phyloP scores from a whole-genome alignment of 2,329 filamentous ascomycete species.

The Fusarium buharicum region DNA sequence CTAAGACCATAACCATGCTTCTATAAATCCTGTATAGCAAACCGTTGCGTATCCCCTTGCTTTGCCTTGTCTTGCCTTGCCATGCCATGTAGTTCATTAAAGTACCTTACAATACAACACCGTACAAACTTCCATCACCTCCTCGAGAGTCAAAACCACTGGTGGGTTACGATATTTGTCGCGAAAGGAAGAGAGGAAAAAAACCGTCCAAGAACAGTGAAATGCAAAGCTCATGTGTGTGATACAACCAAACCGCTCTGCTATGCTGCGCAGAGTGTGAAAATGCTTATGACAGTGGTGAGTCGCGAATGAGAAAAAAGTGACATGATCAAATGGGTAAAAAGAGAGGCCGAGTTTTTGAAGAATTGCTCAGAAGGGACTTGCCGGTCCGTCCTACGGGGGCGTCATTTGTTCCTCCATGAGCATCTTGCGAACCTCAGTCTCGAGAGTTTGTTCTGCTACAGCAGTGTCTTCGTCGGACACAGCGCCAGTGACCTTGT shows the following conservation, averaged over 20 bases:
- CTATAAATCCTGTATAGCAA: constrained; percentile 28
- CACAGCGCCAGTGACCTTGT: constrained; percentile 61
- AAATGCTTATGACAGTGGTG: constrained; percentile 9
- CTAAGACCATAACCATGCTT: constrained; percentile 13
- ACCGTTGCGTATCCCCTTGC: constrained; percentile 8
- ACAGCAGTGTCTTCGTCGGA: constrained; percentile 46
- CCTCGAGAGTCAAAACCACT: constrained; percentile 9
- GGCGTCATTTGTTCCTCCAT: constrained; percentile 54
- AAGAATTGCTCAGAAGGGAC: constrained; percentile 13
- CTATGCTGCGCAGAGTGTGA: constrained; percentile 29
- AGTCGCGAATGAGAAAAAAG: constrained; percentile 7
- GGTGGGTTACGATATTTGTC: neutral
- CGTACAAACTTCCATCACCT: constrained; percentile 7
- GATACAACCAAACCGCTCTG: constrained; percentile 26
- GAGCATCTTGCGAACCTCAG: constrained; percentile 58
- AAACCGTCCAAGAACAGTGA: constrained; percentile 5
- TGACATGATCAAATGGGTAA: neutral
- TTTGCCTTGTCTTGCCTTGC: neutral
- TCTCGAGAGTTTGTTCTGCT: constrained; percentile 53
- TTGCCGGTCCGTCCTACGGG: constrained; percentile 46
- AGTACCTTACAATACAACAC: constrained; percentile 9
- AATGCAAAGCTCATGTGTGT: constrained; percentile 19
- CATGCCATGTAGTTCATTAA: constrained; percentile 26
- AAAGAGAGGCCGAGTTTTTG: neutral
- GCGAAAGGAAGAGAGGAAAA: neutral